Percentiles rank a stretch among this genome's conserved stretches.
Evolutionary conservation across 805 yeast genomes (phyloP).

Genomic region (Suhomyces sp.): DNA sequence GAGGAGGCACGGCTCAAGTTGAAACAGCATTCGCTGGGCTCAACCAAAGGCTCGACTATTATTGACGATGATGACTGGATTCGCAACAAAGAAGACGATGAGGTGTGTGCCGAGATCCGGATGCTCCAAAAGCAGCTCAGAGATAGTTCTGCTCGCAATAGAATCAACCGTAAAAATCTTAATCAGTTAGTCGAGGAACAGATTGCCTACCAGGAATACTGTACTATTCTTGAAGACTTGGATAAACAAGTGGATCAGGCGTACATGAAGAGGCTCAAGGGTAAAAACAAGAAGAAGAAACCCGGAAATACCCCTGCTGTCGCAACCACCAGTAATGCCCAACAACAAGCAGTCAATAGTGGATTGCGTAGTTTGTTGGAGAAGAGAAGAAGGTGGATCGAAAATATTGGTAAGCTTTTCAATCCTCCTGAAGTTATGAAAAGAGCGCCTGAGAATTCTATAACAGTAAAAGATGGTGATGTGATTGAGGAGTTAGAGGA

Average conservation of each 20-base stretch:
- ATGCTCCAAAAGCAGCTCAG: slow-evolving; percentile 65
- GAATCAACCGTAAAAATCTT: slow-evolving; percentile 60
- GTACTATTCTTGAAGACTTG: slow-evolving; percentile 84
- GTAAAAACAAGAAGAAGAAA: slow-evolving; percentile 65
- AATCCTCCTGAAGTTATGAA: slow-evolving; percentile 65
- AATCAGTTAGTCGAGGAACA: slow-evolving; percentile 80
- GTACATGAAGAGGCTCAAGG: slow-evolving; percentile 76
- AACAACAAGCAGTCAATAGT: slow-evolving; percentile 71
- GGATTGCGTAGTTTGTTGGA: slow-evolving; percentile 79
- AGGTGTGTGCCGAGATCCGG: slow-evolving; percentile 81
- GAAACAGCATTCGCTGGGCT: slow-evolving; percentile 5
- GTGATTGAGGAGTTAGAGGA: slow-evolving; percentile 35
- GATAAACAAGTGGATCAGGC: slow-evolving; percentile 97
- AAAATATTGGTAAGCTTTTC: slow-evolving; percentile 85
- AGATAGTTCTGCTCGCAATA: slow-evolving; percentile 59
- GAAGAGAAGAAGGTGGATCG: slow-evolving; percentile 85
- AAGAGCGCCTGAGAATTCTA: slow-evolving; percentile 63
- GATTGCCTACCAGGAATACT: slow-evolving; percentile 92
- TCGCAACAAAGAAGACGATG: slow-evolving; percentile 85
- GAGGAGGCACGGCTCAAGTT: slow-evolving; percentile 29
- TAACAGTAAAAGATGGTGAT: slow-evolving; percentile 44
- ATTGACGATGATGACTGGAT: slow-evolving; percentile 70
- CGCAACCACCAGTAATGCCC: slow-evolving; percentile 28
- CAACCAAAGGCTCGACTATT: slow-evolving; percentile 26
- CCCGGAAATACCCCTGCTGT: slow-evolving; percentile 16